These are phyloP conservation scores for Blastobotrys aristatus DNA, from an alignment of 1,139 yeast species.

Conservation along the genomic window DNA sequence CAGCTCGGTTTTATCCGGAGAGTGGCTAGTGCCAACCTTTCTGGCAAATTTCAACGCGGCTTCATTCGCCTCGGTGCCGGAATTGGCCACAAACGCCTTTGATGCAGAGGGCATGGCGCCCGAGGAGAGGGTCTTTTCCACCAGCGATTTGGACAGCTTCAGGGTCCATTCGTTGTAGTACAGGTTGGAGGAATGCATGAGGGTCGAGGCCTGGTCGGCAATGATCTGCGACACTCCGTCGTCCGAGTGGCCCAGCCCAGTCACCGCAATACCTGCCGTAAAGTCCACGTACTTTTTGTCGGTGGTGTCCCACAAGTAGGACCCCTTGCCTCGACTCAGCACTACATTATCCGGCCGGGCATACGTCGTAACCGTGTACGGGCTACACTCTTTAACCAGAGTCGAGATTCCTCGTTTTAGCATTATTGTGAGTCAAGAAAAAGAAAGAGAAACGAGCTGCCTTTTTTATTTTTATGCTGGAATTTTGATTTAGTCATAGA, in stretches of 20 bases:
- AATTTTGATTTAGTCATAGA: neutral
- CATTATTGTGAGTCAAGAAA: neutral
- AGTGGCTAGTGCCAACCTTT: constrained; percentile 55
- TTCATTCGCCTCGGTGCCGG: constrained; percentile 97
- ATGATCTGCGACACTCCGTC: constrained; percentile 66
- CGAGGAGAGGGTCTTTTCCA: constrained; percentile 57
- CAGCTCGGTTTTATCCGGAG: constrained; percentile 57
- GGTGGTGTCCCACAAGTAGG: constrained; percentile 72
- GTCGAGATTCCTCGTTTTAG: constrained; percentile 19
- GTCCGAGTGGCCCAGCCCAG: constrained; percentile 86
- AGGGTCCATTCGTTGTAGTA: constrained; percentile 84
- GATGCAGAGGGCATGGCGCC: constrained; percentile 82
- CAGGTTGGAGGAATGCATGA: constrained; percentile 81
- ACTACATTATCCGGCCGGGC: constrained; percentile 59
- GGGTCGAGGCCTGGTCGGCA: constrained; percentile 61
- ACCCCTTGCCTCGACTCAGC: constrained; percentile 69
- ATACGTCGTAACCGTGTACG: constrained; percentile 75
- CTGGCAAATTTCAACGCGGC: constrained; percentile 96
- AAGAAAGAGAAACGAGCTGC: neutral
- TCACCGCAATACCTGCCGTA: constrained; percentile 94
- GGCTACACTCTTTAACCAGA: constrained; percentile 41
- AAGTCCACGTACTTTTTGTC: constrained; percentile 78
- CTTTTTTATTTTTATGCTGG: neutral
- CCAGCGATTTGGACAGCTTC: constrained; percentile 64
- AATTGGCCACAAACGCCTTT: constrained; percentile 81